Evolutionary conservation across 768 basidiomycete genomes (phyloP).

Genomic region (Gautieria morchelliformis): DNA sequence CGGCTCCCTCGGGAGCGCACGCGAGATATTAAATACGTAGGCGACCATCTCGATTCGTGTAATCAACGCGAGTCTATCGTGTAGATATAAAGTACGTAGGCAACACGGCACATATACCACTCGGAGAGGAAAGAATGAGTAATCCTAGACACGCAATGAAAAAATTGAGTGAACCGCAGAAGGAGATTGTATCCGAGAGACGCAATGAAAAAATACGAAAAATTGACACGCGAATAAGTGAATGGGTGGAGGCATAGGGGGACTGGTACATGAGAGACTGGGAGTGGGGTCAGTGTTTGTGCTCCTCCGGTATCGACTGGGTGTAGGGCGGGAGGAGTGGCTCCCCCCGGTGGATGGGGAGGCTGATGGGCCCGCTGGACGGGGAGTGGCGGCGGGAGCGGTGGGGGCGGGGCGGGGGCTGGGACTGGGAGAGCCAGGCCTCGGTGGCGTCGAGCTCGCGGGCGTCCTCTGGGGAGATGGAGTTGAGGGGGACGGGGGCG

Average conservation of each 20-base stretch:
- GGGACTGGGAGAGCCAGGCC: slow-evolving; percentile 44
- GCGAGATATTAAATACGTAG: too few relatives aligned
- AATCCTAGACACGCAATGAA: not conserved
- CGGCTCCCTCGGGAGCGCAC: slow-evolving; percentile 63
- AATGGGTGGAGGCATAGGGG: not conserved
- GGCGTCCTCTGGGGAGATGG: slow-evolving; percentile 44
- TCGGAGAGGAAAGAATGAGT: not conserved
- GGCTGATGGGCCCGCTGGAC: slow-evolving; percentile 15
- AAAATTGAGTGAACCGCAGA: not conserved
- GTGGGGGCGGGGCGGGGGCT: slow-evolving; percentile 17
- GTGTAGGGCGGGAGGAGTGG: slow-evolving; percentile 29
- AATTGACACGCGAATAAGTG: not conserved
- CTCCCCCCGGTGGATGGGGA: slow-evolving; percentile 38
- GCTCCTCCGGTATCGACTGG: not conserved
- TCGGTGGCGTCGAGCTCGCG: slow-evolving; percentile 41
- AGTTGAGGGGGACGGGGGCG: slow-evolving; percentile 53
- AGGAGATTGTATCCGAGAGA: not conserved
- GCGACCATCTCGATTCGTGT: too few relatives aligned
- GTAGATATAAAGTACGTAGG: too few relatives aligned
- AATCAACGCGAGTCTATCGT: not conserved
- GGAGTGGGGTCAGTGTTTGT: not conserved
- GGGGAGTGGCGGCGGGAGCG: slow-evolving; percentile 23
- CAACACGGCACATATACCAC: not conserved
- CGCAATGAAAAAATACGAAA: too few relatives aligned
- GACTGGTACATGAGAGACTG: not conserved